These are phyloP conservation scores for Pseudohalonectria lignicola DNA, from an alignment of 2,329 filamentous ascomycete species.

Conservation along the genomic window DNA sequence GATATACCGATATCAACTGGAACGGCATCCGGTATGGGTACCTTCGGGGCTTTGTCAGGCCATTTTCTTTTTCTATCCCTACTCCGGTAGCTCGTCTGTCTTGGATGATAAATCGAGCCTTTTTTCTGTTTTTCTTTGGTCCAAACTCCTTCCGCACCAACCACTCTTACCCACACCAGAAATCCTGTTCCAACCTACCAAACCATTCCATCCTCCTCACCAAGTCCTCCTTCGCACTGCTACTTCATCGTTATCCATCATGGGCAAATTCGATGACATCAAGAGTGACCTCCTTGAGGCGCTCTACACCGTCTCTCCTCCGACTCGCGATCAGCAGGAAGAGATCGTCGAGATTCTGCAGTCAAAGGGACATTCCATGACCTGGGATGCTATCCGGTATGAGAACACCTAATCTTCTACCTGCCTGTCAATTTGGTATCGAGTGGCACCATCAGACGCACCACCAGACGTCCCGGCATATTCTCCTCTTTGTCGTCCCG, in stretches of 20 bases:
- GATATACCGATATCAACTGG: slow-evolving; percentile 17
- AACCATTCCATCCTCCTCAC: background rate
- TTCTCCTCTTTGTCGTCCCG: too few species aligned
- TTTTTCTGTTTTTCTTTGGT: too few species aligned
- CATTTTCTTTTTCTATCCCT: background rate
- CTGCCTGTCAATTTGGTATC: background rate
- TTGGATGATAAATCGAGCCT: too few species aligned
- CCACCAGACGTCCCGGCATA: too few species aligned
- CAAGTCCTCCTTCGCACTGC: background rate
- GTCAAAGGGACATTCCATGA: slow-evolving; percentile 9
- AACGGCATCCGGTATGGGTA: slow-evolving; percentile 25
- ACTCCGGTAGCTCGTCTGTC: background rate
- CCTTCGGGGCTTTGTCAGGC: too few species aligned
- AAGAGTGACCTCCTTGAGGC: slow-evolving; percentile 10
- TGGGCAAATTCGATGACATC: slow-evolving; percentile 4
- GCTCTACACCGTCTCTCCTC: slow-evolving; percentile 3
- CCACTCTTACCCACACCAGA: too few species aligned
- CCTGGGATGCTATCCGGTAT: slow-evolving; percentile 15
- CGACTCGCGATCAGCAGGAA: slow-evolving; percentile 7
- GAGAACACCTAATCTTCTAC: background rate
- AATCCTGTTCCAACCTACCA: too few species aligned
- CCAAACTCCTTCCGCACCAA: slow-evolving; percentile 10
- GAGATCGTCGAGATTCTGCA: slow-evolving; percentile 7
- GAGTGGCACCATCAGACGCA: too few species aligned
- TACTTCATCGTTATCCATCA: too few species aligned